phyloP scores from a whole-genome alignment of 768 basidiomycete genomes.

The Mycena galericulata region DNA sequence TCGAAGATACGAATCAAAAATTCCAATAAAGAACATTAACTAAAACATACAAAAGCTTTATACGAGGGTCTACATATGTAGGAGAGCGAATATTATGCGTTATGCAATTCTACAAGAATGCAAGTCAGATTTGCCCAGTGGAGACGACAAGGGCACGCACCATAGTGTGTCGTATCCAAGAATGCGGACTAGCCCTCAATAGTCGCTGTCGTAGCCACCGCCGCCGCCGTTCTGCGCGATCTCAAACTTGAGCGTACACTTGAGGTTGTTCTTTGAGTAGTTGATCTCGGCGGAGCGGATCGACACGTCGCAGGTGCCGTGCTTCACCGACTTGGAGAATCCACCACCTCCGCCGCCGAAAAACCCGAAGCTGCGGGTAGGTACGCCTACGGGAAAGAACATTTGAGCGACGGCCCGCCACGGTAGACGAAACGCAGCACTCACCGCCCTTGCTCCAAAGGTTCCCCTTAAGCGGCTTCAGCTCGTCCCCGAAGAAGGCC shows the following conservation, averaged over 20 bases:
- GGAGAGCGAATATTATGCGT: neutral
- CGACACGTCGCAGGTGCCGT: conserved; percentile 47
- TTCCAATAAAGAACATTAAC: neutral
- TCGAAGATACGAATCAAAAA: no score
- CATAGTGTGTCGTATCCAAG: neutral
- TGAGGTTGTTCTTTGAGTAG: conserved; percentile 56
- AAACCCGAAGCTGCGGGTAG: conserved; percentile 27
- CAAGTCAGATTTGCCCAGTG: neutral
- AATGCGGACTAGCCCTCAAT: neutral
- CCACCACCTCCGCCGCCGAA: conserved; percentile 37
- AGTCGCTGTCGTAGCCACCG: conserved; percentile 16
- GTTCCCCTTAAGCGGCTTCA: conserved; percentile 52
- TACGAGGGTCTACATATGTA: conserved; percentile 1
- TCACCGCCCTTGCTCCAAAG: conserved; percentile 49
- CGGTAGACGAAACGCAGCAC: conserved; percentile 4
- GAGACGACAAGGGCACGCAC: neutral
- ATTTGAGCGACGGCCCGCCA: neutral
- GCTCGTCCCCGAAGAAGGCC: conserved; percentile 49
- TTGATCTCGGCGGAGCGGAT: conserved; percentile 49
- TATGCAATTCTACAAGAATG: neutral
- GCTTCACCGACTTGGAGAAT: conserved; percentile 53
- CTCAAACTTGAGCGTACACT: conserved; percentile 55
- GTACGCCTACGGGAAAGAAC: conserved; percentile 18
- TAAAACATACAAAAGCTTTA: conserved; percentile 13
- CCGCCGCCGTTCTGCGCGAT: conserved; percentile 41